Evolutionary conservation across 441 rosid genomes (phyloP).

Genomic region (Theobroma grandiflorum): DNA sequence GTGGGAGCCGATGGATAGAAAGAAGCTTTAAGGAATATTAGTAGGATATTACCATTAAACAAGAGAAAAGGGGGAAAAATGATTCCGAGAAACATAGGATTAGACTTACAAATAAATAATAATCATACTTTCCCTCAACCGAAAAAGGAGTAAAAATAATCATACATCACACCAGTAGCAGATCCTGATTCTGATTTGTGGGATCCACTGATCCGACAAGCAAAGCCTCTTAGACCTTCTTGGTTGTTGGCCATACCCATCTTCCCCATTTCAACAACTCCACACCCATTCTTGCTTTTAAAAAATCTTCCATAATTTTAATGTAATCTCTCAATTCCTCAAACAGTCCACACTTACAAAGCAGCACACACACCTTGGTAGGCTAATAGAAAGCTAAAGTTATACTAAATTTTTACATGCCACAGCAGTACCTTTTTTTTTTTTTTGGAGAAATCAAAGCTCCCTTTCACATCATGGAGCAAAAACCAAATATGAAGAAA

Average conservation of each 20-base stretch:
- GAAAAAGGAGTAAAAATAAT: constrained; percentile 30
- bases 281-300: constrained; percentile 31
- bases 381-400: background rate
- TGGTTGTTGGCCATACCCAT: constrained; percentile 56
- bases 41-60: constrained; percentile 16
- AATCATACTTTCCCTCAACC: constrained; percentile 30
- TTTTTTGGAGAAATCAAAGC: constrained; percentile 27
- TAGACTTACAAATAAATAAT: background rate
- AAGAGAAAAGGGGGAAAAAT: constrained; percentile 27
- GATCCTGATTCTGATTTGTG: constrained; percentile 73
- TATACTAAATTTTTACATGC: constrained; percentile 27
- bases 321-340: constrained; percentile 3
- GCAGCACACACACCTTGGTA: background rate
- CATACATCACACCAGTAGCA: constrained; percentile 43
- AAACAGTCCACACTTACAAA: constrained; percentile 16
- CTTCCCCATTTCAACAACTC: constrained; percentile 48
- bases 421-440: background rate
- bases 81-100: constrained; percentile 23
- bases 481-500: constrained; percentile 17
- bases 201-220: constrained; percentile 64
- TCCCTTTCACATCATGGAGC: constrained; percentile 34
- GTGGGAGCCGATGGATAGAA: constrained; percentile 27
- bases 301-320: background rate
- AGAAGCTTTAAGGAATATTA: constrained; percentile 25
- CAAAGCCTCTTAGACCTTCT: constrained; percentile 36